These are phyloP conservation scores for Corrigiola litoralis DNA, from an alignment of 179 eudicot species.

Conservation along the genomic window DNA sequence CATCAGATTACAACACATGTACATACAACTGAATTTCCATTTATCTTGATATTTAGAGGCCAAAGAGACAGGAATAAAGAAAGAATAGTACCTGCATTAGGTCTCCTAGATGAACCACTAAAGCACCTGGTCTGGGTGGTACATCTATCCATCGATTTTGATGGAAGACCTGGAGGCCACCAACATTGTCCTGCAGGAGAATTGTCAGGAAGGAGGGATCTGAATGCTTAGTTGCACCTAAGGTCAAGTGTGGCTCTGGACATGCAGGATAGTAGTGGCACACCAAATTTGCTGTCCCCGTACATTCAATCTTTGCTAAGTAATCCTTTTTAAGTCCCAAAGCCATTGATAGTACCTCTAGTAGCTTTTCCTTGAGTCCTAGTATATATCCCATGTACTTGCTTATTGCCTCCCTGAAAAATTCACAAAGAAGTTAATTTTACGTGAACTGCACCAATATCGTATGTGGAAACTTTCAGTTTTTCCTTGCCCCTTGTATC, in stretches of 20 bases:
- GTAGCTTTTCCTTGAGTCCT: constrained; percentile 27
- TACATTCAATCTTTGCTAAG: constrained; percentile 36
- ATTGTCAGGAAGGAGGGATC: constrained; percentile 50
- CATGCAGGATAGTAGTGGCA: constrained; percentile 48
- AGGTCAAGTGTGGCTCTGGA: constrained; percentile 51
- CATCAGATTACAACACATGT: constrained; percentile 4
- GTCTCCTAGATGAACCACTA: constrained; percentile 46
- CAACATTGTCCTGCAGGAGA: constrained; percentile 47
- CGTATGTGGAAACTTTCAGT: neutral
- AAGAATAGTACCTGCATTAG: constrained; percentile 42
- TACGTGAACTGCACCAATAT: neutral
- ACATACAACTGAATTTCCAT: neutral
- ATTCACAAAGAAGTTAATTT: neutral
- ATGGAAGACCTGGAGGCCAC: constrained; percentile 50
- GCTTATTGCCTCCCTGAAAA: constrained; percentile 32
- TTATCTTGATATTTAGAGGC: neutral
- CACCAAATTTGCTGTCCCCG: constrained; percentile 34
- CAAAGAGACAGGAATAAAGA: neutral
- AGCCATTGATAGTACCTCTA: constrained; percentile 34
- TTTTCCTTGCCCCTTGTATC: too few species aligned
- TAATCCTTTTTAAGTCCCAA: constrained; percentile 41
- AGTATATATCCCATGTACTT: constrained; percentile 34
- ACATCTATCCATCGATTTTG: constrained; percentile 44
- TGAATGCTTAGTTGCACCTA: constrained; percentile 44
- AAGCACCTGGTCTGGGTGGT: constrained; percentile 35